A percentile compares a stretch with the other conserved stretches of the same genome.
Evolutionary conservation across 1,284 basidiomycete genomes (phyloP).

Genomic region (Malassezia obtusa): DNA sequence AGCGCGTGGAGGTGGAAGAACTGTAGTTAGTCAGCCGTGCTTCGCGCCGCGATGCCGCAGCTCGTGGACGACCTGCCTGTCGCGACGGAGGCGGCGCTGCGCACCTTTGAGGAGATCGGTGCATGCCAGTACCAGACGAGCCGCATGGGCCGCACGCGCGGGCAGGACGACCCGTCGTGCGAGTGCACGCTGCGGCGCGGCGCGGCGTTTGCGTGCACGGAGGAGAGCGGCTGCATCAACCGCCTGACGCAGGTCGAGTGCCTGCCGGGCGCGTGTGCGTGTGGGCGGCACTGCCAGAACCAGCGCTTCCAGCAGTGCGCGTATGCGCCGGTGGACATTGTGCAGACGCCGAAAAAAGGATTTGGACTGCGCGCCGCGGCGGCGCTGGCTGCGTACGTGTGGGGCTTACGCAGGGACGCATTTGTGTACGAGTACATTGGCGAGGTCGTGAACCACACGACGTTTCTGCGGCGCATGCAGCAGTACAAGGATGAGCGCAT

Average conservation of each 20-base stretch:
- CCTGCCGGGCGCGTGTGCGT: conserved; percentile 73
- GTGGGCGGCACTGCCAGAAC: conserved; percentile 73
- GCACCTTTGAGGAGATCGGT: conserved; percentile 64
- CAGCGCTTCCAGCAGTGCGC: conserved; percentile 73
- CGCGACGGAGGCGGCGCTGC: conserved; percentile 54
- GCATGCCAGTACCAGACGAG: conserved; percentile 81
- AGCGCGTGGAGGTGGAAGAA: conserved; percentile 16
- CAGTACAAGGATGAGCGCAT: conserved; percentile 88
- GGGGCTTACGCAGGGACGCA: conserved; percentile 55
- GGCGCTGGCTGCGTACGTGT: conserved; percentile 63
- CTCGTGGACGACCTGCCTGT: conserved; percentile 29
- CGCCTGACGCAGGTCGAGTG: conserved; percentile 95
- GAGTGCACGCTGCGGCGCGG: conserved; percentile 9
- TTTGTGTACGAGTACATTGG: conserved; percentile 98
- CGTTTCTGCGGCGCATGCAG: conserved; percentile 86
- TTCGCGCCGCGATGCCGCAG: conserved; percentile 17
- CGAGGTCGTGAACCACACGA: conserved; percentile 78
- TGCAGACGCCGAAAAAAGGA: conserved; percentile 89
- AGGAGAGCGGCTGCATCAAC: conserved; percentile 88
- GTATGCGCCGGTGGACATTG: conserved; percentile 80
- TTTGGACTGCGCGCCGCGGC: conserved; percentile 73
- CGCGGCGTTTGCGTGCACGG: conserved; percentile 63
- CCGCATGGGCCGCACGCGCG: conserved; percentile 72
- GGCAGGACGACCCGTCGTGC: conserved; percentile 59
- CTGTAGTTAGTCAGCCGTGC: conserved; percentile 3